phyloP scores from a whole-genome alignment of 306 rosid genomes.

The Parietaria judaica region DNA sequence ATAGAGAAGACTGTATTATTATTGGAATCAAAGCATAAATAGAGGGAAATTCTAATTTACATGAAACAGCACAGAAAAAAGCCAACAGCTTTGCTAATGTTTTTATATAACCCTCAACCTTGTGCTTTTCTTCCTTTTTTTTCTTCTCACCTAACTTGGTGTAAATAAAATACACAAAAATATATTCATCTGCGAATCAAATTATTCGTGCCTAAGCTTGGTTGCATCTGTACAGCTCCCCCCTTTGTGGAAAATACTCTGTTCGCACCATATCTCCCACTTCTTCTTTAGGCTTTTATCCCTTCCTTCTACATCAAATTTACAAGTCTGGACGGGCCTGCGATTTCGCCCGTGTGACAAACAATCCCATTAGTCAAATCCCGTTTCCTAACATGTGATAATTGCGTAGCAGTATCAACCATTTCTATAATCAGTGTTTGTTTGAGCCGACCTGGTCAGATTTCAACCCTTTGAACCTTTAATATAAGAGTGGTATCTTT shows the following conservation, averaged over 20 bases:
- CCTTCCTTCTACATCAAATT: neutral
- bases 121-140: neutral
- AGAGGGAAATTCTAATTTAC: neutral
- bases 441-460: no score
- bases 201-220: neutral
- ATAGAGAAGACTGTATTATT: no score
- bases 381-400: neutral
- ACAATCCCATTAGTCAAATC: neutral
- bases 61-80: neutral
- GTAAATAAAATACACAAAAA: neutral
- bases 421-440: neutral
- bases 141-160: no score
- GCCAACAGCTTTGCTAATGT: neutral
- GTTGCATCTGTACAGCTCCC: conserved; percentile 28
- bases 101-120: neutral
- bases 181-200: neutral
- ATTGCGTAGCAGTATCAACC: neutral
- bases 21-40: neutral
- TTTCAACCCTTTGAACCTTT: no score
- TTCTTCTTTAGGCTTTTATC: neutral
- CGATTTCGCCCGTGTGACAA: neutral
- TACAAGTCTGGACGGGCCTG: conserved; percentile 28
- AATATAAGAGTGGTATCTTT: no score
- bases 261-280: conserved; percentile 12
- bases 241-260: conserved; percentile 6